These are phyloP conservation scores for Chrysanthemum seticuspe DNA, from an alignment of 129 eudicot genomes.

Conservation along the genomic window DNA sequence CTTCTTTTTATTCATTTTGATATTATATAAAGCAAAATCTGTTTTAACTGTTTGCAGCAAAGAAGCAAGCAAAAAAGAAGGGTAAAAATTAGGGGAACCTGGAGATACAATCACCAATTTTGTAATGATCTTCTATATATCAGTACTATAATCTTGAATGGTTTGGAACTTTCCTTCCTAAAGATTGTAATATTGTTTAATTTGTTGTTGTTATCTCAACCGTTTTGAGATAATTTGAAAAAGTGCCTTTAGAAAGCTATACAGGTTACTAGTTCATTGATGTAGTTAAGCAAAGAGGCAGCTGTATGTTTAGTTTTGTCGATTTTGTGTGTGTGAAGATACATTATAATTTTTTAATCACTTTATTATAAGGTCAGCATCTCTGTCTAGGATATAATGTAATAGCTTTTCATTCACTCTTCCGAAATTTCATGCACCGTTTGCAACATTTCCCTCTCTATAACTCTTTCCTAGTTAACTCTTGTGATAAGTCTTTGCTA, in stretches of 20 bases:
- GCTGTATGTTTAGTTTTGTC: neutral
- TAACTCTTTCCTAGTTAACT: too few relatives aligned
- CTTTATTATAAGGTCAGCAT: neutral
- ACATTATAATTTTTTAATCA: neutral
- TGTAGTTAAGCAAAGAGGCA: neutral
- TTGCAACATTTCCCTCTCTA: too few relatives aligned
- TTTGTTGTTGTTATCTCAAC: neutral
- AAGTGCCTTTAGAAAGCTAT: neutral
- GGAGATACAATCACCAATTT: slow-evolving; percentile 9
- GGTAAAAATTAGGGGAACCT: slow-evolving; percentile 32
- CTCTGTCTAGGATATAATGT: neutral
- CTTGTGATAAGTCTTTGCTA: too few relatives aligned
- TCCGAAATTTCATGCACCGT: too few relatives aligned
- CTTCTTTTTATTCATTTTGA: neutral
- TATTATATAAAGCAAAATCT: neutral
- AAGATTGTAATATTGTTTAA: neutral
- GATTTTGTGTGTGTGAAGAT: neutral
- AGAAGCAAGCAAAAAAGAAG: slow-evolving; percentile 53
- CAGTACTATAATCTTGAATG: neutral
- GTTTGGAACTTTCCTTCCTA: neutral
- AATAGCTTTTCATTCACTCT: too few relatives aligned
- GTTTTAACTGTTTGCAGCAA: slow-evolving; percentile 43
- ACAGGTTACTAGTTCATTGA: neutral
- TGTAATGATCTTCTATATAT: neutral
- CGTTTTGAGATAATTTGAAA: neutral